Evolutionary conservation across 2,329 filamentous ascomycete species (phyloP).

Genomic region (Pseudocercospora crystallina): DNA sequence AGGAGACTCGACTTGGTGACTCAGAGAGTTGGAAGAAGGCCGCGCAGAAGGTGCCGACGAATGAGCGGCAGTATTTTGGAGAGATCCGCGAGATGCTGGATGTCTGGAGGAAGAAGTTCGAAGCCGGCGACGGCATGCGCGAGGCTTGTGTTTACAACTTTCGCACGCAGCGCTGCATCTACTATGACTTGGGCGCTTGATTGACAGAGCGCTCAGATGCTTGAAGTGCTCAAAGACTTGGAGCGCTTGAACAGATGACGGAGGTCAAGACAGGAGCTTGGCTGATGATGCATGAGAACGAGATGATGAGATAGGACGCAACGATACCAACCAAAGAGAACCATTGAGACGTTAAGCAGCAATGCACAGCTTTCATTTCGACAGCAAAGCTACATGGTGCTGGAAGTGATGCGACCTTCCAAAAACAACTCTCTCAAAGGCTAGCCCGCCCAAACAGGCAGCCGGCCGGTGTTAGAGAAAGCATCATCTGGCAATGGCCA

Average conservation of each 20-base stretch:
- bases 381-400: slow-evolving; percentile 16
- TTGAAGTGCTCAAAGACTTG: neutral
- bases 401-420: slow-evolving; percentile 9
- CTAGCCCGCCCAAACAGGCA: slow-evolving; percentile 13
- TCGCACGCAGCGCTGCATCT: slow-evolving; percentile 76
- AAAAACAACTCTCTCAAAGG: slow-evolving; percentile 27
- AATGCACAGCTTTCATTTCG: slow-evolving; percentile 19
- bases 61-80: slow-evolving; percentile 76
- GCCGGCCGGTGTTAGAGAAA: slow-evolving; percentile 33
- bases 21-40: slow-evolving; percentile 79
- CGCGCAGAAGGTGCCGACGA: slow-evolving; percentile 73
- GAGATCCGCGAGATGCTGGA: slow-evolving; percentile 77
- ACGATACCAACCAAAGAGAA: neutral
- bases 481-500: slow-evolving; percentile 1
- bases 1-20: slow-evolving; percentile 73
- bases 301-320: neutral
- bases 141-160: slow-evolving; percentile 93
- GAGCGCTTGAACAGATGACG: neutral
- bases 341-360: slow-evolving; percentile 4
- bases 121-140: slow-evolving; percentile 51
- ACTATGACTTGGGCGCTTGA: slow-evolving; percentile 68
- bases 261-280: neutral
- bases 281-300: neutral
- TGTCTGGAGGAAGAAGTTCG: slow-evolving; percentile 60
- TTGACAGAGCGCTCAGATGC: too few species aligned